phyloP scores from a whole-genome alignment of 108 stramenopile species.

The Pelagomonas calceolata region DNA sequence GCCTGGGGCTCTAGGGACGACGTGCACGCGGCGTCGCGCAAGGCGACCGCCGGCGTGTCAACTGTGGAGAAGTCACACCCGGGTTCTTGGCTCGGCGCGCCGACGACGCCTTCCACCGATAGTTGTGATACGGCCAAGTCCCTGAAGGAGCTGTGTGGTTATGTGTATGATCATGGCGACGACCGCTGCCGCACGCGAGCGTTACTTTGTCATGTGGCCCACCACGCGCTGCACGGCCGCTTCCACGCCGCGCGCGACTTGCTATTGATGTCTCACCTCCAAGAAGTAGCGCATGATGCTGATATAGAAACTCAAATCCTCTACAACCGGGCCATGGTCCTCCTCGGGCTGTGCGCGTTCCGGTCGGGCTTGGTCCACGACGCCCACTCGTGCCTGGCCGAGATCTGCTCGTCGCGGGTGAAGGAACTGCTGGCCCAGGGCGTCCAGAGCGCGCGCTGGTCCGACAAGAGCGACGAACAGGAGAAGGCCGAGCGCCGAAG shows the following conservation, averaged over 20 bases:
- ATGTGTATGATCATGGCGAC: slow-evolving; percentile 77
- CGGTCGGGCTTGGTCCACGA: slow-evolving; percentile 80
- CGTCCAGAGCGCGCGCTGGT: slow-evolving; percentile 53
- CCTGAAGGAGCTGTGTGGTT: slow-evolving; percentile 65
- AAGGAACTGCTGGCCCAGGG: slow-evolving; percentile 95
- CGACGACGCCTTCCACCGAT: slow-evolving; percentile 31
- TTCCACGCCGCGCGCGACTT: slow-evolving; percentile 90
- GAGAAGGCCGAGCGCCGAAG: slow-evolving; percentile 95
- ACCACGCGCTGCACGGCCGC: slow-evolving; percentile 91
- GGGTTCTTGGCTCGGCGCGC: slow-evolving; percentile 54
- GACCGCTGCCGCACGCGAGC: slow-evolving; percentile 75
- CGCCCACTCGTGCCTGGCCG: slow-evolving; percentile 84
- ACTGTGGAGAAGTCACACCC: slow-evolving; percentile 47
- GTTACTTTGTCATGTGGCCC: slow-evolving; percentile 89
- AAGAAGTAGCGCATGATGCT: slow-evolving; percentile 55
- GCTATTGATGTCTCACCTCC: slow-evolving; percentile 90
- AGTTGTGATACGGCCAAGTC: slow-evolving; percentile 4
- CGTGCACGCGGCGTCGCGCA: neutral
- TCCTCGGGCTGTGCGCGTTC: slow-evolving; percentile 92
- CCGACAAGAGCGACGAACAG: slow-evolving; percentile 81
- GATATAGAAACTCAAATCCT: slow-evolving; percentile 88
- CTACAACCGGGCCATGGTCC: slow-evolving; percentile 94
- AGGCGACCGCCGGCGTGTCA: slow-evolving; percentile 3
- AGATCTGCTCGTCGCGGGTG: slow-evolving; percentile 73
- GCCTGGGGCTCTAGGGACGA: neutral